phyloP scores from a whole-genome alignment of 139 green algal species.

The Ettlia oleoabundans region DNA sequence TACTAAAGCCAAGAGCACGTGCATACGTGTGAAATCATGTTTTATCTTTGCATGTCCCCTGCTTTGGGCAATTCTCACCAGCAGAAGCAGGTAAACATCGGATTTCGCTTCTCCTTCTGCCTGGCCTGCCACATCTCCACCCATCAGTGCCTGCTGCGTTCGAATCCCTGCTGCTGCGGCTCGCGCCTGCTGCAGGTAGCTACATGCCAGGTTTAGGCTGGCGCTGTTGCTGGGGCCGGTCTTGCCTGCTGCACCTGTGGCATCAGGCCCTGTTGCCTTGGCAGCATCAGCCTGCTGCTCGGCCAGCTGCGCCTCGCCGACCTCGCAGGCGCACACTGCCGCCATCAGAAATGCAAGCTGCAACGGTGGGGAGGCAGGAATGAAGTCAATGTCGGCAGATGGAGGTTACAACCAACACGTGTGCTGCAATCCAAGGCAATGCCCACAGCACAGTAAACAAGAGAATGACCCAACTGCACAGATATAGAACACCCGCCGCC shows the following conservation, averaged over 20 bases:
- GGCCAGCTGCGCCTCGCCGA: background rate
- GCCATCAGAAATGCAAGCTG: slow-evolving; percentile 36
- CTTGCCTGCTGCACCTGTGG: background rate
- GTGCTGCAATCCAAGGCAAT: too few species aligned
- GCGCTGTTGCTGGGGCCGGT: background rate
- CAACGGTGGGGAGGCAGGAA: too few species aligned
- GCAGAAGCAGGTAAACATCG: slow-evolving; percentile 17
- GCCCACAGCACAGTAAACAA: background rate
- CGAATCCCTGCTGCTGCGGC: background rate
- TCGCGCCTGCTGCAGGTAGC: background rate
- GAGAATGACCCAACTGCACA: background rate
- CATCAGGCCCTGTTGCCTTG: background rate
- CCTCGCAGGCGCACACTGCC: background rate
- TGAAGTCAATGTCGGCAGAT: too few species aligned
- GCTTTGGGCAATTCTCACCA: slow-evolving; percentile 4
- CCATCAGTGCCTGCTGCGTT: background rate
- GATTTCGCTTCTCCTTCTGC: slow-evolving; percentile 11
- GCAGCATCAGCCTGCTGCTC: background rate
- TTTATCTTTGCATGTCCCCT: too few species aligned
- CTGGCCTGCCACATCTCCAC: background rate
- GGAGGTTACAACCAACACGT: too few species aligned
- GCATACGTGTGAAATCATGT: too few species aligned
- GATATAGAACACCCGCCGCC: too few species aligned
- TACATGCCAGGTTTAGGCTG: background rate
- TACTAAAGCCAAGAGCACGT: too few species aligned